Evolutionary conservation across 257 asterid species (phyloP), one percentile per base, ranked within the genome.

Genomic region (Anisodus tanguticus): DNA sequence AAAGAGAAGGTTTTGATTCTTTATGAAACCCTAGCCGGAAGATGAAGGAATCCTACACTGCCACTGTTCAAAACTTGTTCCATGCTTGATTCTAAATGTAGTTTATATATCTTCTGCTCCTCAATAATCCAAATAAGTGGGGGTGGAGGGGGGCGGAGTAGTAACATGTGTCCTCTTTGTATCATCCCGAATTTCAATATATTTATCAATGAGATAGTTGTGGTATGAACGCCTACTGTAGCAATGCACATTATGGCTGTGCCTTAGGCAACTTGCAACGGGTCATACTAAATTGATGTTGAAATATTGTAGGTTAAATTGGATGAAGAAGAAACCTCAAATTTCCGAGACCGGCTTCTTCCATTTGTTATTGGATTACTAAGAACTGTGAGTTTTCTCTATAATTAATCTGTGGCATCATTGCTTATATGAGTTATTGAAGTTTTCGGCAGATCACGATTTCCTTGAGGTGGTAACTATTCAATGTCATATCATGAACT

Each of bases 351-450:
- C 85, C 97, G 91, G 88, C 97, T 97, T 90, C 98, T 97, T 85
- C 98, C 99, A 77, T 91, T 95, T 87, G 88, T 93, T 84, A 93
- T 97, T 89, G 99, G 99, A 87, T 91, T 97, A 90, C 98, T 97
- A 82, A 91, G 98, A 91, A 97, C 99, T 78, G 98, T 95, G 90
- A 91, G 98, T 88, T 79, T 49, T 76, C 49, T 53, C 82, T 77
- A 57, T 31, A 64, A 49, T 31, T 77, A 31, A 13, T 77, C 64
- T 53, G 31, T 77, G 66, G 43, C 26, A 77, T 77, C 31, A 26
- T 77, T 53, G 82, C 82, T 77, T 77, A 31, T 53, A 55, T 35
- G 45, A 26, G 26, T 77, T 76, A n/a, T 76, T 77, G 9, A 53
- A 77, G 64, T 53, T 77, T 15, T 77, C 64, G 64, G 64, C 15